These are phyloP conservation scores for Metschnikowia vanudenii DNA, from an alignment of 805 yeast species.

Conservation along the genomic window DNA sequence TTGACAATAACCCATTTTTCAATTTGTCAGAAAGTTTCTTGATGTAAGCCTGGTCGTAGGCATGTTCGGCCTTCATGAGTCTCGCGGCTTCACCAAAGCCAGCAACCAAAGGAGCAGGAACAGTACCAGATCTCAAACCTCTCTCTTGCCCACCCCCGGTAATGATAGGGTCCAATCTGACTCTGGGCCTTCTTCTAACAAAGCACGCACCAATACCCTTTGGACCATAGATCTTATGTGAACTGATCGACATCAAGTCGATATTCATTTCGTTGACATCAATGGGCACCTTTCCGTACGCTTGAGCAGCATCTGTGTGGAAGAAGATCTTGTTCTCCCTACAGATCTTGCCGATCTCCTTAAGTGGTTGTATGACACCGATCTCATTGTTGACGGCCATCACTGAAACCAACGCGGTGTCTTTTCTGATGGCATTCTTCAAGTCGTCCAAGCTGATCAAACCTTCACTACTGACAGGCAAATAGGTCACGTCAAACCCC, in stretches of 20 bases:
- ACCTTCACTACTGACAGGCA: slow-evolving; percentile 82
- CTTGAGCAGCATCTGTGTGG: slow-evolving; percentile 98
- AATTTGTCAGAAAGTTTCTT: slow-evolving; percentile 68
- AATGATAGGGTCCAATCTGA: slow-evolving; percentile 89
- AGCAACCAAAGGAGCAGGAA: slow-evolving; percentile 92
- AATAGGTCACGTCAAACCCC: slow-evolving; percentile 92
- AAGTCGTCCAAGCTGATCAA: slow-evolving; percentile 74
- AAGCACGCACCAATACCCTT: slow-evolving; percentile 95
- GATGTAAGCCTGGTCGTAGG: slow-evolving; percentile 71
- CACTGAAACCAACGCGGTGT: slow-evolving; percentile 83
- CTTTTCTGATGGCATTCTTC: slow-evolving; percentile 82
- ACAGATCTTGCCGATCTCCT: slow-evolving; percentile 88
- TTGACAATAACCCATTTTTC: slow-evolving; percentile 65
- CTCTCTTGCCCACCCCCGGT: slow-evolving; percentile 99
- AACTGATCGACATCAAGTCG: slow-evolving; percentile 89
- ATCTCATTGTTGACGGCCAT: slow-evolving; percentile 99
- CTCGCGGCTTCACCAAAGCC: slow-evolving; percentile 98
- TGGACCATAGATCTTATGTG: slow-evolving; percentile 97
- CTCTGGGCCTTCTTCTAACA: slow-evolving; percentile 97
- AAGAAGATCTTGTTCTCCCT: slow-evolving; percentile 85
- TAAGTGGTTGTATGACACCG: slow-evolving; percentile 94
- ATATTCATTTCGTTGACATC: slow-evolving; percentile 93
- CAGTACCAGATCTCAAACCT: slow-evolving; percentile 94
- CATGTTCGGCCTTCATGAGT: slow-evolving; percentile 70
- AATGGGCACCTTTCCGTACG: slow-evolving; percentile 87